Percentiles rank a stretch among this genome's conserved stretches.
phyloP scores from a whole-genome alignment of 2,329 filamentous ascomycete species.

The Fonsecaea pedrosoi region DNA sequence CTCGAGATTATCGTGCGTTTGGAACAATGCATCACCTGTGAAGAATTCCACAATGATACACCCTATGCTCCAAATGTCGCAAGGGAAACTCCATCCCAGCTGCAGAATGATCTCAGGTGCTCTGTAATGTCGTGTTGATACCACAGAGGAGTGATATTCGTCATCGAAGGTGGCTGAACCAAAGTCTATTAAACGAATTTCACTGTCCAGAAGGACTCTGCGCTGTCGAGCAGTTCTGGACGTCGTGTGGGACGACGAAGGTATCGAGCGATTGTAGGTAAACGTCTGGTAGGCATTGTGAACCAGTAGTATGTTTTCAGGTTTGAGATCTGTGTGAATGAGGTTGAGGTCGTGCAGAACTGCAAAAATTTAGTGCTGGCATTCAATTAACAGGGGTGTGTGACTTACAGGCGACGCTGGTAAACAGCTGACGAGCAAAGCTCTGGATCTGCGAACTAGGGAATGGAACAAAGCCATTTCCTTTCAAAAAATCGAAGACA shows the following conservation, averaged over 20 bases:
- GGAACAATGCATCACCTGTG: constrained; percentile 71
- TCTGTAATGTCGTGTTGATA: constrained; percentile 70
- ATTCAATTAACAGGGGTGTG: constrained; percentile 5
- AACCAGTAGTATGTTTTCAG: constrained; percentile 71
- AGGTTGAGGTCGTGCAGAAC: constrained; percentile 96
- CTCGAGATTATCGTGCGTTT: constrained; percentile 72
- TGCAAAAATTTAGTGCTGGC: constrained; percentile 50
- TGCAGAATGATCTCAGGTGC: constrained; percentile 73
- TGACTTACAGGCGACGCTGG: constrained; percentile 92
- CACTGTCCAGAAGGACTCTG: constrained; percentile 68
- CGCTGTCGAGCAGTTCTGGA: constrained; percentile 65
- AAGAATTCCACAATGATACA: constrained; percentile 73
- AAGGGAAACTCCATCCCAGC: constrained; percentile 71
- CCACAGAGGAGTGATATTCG: constrained; percentile 72
- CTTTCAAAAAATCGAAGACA: constrained; percentile 97
- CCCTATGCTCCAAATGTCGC: constrained; percentile 73
- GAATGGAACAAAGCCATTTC: constrained; percentile 93
- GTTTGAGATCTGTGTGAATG: constrained; percentile 76
- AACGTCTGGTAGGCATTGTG: constrained; percentile 71
- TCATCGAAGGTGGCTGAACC: constrained; percentile 72
- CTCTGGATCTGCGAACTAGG: constrained; percentile 98
- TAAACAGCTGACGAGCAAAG: constrained; percentile 93
- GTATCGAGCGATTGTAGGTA: constrained; percentile 71
- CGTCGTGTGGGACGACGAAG: constrained; percentile 66
- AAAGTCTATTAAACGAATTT: constrained; percentile 72